Conservation (phyloP, 1,284 basidiomycete genomes). For the Ceratobasidium sp. region DNA sequence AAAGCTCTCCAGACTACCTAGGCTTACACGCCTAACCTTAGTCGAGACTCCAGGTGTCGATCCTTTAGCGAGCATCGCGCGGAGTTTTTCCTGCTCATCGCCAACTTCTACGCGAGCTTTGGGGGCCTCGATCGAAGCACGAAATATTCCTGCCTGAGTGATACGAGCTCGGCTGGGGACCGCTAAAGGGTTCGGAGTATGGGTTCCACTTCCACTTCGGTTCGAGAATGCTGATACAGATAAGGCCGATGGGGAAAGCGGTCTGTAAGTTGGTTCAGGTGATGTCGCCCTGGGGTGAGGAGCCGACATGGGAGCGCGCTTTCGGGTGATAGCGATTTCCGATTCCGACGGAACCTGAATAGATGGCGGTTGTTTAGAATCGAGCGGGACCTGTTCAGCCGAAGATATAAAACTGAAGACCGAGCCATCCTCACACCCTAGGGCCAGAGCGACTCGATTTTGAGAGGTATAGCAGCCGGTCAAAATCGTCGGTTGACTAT, state of each 20-base stretch:
- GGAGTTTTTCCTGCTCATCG: constrained; percentile 73
- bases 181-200: constrained; percentile 27
- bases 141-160: constrained; percentile 60
- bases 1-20: constrained; percentile 14
- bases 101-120: constrained; percentile 78
- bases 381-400: neutral
- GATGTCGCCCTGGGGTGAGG: constrained; percentile 27
- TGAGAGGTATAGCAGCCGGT: constrained; percentile 32
- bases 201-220: constrained; percentile 16
- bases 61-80: constrained; percentile 61
- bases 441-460: constrained; percentile 43
- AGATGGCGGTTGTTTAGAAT: constrained; percentile 13
- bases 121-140: constrained; percentile 69
- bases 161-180: constrained; percentile 61
- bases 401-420: constrained; percentile 49
- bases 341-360: constrained; percentile 28
- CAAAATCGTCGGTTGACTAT: constrained; percentile 21
- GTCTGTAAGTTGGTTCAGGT: constrained; percentile 22
- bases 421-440: constrained; percentile 53
- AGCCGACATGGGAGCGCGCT: constrained; percentile 23
- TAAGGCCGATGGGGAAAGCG: constrained; percentile 27
- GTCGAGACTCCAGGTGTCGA: constrained; percentile 54
- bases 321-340: constrained; percentile 13
- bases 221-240: constrained; percentile 31
- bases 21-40: constrained; percentile 20